These are phyloP conservation scores for Lithospermum erythrorhizon DNA, from an alignment of 257 asterid genomes.

Conservation along the genomic window DNA sequence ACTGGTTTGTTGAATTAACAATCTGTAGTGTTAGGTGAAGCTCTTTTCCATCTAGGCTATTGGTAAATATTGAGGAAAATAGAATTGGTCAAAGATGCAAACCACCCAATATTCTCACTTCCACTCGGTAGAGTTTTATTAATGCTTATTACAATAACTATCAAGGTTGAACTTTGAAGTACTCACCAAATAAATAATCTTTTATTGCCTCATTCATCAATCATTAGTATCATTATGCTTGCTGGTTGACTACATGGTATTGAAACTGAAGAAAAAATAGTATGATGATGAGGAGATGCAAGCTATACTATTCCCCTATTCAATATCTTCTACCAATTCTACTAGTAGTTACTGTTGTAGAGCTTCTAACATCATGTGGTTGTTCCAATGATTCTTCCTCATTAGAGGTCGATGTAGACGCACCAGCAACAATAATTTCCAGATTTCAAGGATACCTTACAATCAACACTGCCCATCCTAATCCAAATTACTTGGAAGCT, in stretches of 20 bases:
- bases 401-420: conserved; percentile 1
- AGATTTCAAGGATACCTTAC: conserved; percentile 78
- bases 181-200: no score
- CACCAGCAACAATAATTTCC: conserved; percentile 40
- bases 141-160: background rate
- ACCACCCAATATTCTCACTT: background rate
- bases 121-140: background rate
- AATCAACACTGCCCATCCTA: conserved; percentile 78
- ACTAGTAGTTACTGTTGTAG: background rate
- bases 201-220: no score
- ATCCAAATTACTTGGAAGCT: conserved; percentile 59
- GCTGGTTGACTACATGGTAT: background rate
- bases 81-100: background rate
- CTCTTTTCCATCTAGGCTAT: no score
- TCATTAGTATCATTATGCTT: no score
- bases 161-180: background rate
- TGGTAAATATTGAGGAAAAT: no score
- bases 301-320: background rate
- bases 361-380: background rate
- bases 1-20: no score
- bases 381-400: background rate
- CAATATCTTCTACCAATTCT: background rate
- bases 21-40: no score
- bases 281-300: background rate
- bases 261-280: background rate